phyloP scores from a whole-genome alignment of 2,329 filamentous ascomycete species.

The Apiospora malaysiana region DNA sequence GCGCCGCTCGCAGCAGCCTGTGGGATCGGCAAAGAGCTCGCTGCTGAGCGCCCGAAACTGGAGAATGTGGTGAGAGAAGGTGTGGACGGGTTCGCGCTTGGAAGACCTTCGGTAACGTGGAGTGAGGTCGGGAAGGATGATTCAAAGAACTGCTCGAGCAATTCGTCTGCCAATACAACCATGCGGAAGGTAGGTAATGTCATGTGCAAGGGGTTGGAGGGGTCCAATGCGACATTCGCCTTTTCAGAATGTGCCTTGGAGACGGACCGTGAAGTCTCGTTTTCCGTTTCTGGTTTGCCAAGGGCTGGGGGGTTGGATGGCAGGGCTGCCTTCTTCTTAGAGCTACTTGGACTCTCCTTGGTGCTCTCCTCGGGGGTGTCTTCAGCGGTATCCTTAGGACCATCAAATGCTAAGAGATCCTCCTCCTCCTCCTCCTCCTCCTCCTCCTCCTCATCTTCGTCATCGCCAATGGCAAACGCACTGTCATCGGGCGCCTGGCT shows the following conservation, averaged over 20 bases:
- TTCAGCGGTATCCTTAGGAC: constrained; percentile 43
- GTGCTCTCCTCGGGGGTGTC: neutral
- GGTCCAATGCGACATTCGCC: constrained; percentile 90
- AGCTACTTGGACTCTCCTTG: constrained; percentile 38
- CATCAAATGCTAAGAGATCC: constrained; percentile 67
- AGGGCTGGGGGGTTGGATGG: constrained; percentile 42
- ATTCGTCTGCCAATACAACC: constrained; percentile 95
- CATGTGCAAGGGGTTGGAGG: constrained; percentile 91
- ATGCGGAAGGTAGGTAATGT: constrained; percentile 98
- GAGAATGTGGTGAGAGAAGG: constrained; percentile 87
- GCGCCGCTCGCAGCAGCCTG: constrained; percentile 52
- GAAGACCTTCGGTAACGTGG: constrained; percentile 75
- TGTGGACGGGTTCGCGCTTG: constrained; percentile 49
- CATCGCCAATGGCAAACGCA: constrained; percentile 77
- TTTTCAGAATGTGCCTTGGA: constrained; percentile 74
- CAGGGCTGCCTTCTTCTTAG: constrained; percentile 50
- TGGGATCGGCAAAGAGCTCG: constrained; percentile 44
- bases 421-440: constrained; percentile 58
- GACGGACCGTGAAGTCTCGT: constrained; percentile 43
- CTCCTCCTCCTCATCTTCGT: constrained; percentile 58
- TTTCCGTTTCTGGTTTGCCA: constrained; percentile 35
- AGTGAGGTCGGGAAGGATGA: constrained; percentile 93
- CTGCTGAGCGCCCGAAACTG: constrained; percentile 57
- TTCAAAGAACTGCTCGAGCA: constrained; percentile 97
- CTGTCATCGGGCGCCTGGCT: constrained; percentile 41